Conservation (phyloP, 495 filamentous ascomycete genomes). For the Aspergillus cristatus region DNA sequence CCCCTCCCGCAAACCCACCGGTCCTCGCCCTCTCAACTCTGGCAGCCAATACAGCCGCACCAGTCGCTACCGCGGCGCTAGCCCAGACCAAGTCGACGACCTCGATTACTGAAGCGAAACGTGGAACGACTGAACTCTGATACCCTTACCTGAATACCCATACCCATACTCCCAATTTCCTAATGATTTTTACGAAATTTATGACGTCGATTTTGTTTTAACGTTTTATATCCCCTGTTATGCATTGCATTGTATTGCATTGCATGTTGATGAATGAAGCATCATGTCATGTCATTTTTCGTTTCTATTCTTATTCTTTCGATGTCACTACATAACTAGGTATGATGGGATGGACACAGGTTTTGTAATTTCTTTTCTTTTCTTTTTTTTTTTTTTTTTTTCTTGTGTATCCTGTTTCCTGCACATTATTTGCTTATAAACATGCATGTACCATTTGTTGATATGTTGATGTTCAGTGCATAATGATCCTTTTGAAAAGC, state of each 20-base stretch:
- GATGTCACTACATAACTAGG: constrained; percentile 6
- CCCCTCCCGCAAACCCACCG: constrained; percentile 46
- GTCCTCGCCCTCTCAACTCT: constrained; percentile 42
- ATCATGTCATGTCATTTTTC: too few species aligned
- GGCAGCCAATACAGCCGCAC: constrained; percentile 39
- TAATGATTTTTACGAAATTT: constrained; percentile 4
- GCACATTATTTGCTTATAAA: too few species aligned
- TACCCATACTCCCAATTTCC: too few species aligned
- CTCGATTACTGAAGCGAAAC: constrained; percentile 27
- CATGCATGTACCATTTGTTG: too few species aligned
- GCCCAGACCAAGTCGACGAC: constrained; percentile 39
- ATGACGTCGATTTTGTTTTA: constrained; percentile 10
- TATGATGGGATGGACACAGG: neutral
- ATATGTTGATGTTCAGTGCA: too few species aligned
- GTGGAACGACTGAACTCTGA: neutral
- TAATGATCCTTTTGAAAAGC: too few species aligned
- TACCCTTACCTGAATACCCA: too few species aligned
- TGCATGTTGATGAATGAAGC: constrained; percentile 4
- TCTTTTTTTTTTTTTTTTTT: neutral
- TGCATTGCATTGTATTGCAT: constrained; percentile 1
- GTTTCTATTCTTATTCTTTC: constrained; percentile 9
- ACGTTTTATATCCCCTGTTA: constrained; percentile 3
- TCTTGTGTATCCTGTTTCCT: neutral
- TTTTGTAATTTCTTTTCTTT: neutral
- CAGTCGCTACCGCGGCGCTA: constrained; percentile 38